phyloP scores from a whole-genome alignment of 2,329 filamentous ascomycete species.

The Drechslera avenae region DNA sequence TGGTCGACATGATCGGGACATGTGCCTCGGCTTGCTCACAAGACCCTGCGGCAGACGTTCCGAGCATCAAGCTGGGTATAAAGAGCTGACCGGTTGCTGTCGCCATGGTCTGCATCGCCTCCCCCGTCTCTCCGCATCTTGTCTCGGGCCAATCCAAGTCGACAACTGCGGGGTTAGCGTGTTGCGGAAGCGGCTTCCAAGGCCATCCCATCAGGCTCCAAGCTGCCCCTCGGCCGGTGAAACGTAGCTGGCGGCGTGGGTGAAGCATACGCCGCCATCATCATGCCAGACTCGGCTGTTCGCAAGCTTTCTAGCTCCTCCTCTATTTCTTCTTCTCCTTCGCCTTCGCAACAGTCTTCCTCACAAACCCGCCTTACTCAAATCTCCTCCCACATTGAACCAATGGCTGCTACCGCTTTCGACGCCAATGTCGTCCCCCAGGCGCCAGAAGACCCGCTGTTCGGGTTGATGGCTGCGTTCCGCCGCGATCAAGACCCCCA shows the following conservation, averaged over 20 bases:
- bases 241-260: constrained; percentile 32
- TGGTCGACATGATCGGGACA: constrained; percentile 26
- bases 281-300: constrained; percentile 35
- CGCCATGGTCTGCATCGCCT: constrained; percentile 10
- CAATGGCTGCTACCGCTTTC: constrained; percentile 69
- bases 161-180: constrained; percentile 37
- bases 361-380: constrained; percentile 55
- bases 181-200: constrained; percentile 20
- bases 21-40: constrained; percentile 35
- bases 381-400: constrained; percentile 73
- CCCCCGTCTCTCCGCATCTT: constrained; percentile 11
- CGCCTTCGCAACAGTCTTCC: constrained; percentile 22
- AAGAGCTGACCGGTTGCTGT: constrained; percentile 16
- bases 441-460: constrained; percentile 93
- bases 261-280: constrained; percentile 13
- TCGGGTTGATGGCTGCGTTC: constrained; percentile 88
- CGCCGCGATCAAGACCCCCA: constrained; percentile 73
- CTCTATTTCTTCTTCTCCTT: constrained; percentile 10
- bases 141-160: constrained; percentile 17
- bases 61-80: constrained; percentile 20
- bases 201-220: too few species aligned
- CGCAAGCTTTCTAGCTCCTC: constrained; percentile 2
- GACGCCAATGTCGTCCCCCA: constrained; percentile 78
- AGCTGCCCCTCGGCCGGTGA: constrained; percentile 26
- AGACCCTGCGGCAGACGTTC: constrained; percentile 12